Percentiles rank a stretch among this genome's conserved stretches.
Conservation (phyloP, 257 asterid species). For the Jacaranda mimosifolia region DNA sequence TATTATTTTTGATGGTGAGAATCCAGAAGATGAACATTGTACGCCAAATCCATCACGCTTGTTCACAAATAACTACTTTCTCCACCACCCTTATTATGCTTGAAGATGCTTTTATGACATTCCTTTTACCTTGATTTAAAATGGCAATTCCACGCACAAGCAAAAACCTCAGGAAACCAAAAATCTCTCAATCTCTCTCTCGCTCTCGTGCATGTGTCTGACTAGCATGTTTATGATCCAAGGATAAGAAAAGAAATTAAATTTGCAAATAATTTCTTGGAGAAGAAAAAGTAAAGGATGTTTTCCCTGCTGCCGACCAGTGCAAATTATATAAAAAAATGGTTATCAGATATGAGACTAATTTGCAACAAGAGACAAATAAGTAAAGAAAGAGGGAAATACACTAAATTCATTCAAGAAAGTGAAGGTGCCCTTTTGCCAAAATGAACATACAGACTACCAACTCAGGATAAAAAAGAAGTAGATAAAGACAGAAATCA, state of each 20-base stretch:
- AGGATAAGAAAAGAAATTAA: background rate
- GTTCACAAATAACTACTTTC: background rate
- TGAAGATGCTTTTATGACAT: conserved; percentile 2
- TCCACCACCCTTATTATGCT: conserved; percentile 6
- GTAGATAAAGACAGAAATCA: background rate
- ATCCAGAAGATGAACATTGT: background rate
- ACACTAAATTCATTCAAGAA: conserved; percentile 44
- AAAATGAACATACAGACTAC: conserved; percentile 35
- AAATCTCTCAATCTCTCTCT: too few relatives aligned
- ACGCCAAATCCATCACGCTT: background rate
- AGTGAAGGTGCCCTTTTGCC: conserved; percentile 48
- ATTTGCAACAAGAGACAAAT: conserved; percentile 28
- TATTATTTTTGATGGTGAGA: background rate
- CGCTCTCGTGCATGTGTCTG: too few relatives aligned
- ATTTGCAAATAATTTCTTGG: background rate
- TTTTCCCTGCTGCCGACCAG: too few relatives aligned
- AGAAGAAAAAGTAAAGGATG: too few relatives aligned
- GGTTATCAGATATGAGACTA: background rate
- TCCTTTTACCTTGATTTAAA: background rate
- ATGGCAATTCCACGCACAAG: background rate
- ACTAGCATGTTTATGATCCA: conserved; percentile 2
- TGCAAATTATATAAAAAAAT: background rate
- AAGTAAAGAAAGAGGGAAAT: conserved; percentile 33
- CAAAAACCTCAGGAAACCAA: background rate
- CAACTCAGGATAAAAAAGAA: background rate